Evolutionary conservation across 2,329 filamentous ascomycete genomes (phyloP).

Genomic region (Phaeosphaeria sp.): DNA sequence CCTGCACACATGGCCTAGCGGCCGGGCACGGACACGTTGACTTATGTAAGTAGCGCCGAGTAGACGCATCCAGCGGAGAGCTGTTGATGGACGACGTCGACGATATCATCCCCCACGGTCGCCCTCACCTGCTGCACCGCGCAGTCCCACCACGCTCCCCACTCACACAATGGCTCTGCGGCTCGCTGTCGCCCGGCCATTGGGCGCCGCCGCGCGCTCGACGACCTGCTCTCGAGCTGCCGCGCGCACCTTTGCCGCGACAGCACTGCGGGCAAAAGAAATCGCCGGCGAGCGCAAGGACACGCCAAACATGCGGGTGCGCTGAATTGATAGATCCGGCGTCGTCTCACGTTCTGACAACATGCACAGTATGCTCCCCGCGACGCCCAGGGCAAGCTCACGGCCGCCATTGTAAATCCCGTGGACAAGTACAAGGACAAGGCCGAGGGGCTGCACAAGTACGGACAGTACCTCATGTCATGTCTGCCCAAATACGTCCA

Average conservation of each 20-base stretch:
- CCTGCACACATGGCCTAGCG: slow-evolving; percentile 14
- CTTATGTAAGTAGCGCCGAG: slow-evolving; percentile 6
- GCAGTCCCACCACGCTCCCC: slow-evolving; percentile 23
- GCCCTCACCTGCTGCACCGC: slow-evolving; percentile 31
- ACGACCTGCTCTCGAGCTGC: slow-evolving; percentile 39
- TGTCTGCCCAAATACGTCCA: slow-evolving; percentile 98
- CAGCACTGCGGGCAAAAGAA: slow-evolving; percentile 52
- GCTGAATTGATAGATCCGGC: slow-evolving; percentile 7
- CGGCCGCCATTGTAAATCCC: slow-evolving; percentile 84
- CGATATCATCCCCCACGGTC: slow-evolving; percentile 30
- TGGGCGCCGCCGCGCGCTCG: slow-evolving; percentile 46
- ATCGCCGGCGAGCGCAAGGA: slow-evolving; percentile 50
- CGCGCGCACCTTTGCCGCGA: slow-evolving; percentile 52
- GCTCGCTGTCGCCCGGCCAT: slow-evolving; percentile 48
- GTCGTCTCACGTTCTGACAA: slow-evolving; percentile 21
- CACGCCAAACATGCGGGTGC: slow-evolving; percentile 55
- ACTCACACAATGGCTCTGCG: slow-evolving; percentile 49
- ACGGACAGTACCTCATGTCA: slow-evolving; percentile 95
- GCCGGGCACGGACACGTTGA: not conserved
- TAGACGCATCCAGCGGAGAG: not conserved
- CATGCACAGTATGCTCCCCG: slow-evolving; percentile 51
- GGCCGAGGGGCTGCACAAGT: slow-evolving; percentile 86
- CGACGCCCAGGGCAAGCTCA: slow-evolving; percentile 61
- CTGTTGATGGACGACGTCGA: slow-evolving; percentile 21
- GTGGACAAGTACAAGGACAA: slow-evolving; percentile 91